phyloP scores from a whole-genome alignment of 768 basidiomycete genomes.

The Russula brevipes region DNA sequence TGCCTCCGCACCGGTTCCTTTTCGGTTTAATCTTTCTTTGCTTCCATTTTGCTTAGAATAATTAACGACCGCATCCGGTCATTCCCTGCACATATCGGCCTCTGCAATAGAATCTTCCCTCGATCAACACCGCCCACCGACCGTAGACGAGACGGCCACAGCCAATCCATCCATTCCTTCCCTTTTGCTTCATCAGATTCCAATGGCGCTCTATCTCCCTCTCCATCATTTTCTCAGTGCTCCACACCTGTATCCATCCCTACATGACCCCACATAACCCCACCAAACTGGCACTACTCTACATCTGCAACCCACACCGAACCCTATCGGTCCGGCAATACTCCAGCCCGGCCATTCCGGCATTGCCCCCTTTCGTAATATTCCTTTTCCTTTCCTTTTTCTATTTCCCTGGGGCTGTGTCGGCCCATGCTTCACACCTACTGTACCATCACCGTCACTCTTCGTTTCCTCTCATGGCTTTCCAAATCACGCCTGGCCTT shows the following conservation, averaged over 20 bases:
- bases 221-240: background rate
- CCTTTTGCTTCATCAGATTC: background rate
- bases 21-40: conserved; percentile 15
- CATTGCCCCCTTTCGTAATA: background rate
- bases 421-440: no score
- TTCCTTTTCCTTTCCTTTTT: no score
- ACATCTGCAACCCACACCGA: no score
- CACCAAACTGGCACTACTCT: no score
- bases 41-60: background rate
- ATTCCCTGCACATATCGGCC: background rate
- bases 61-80: background rate
- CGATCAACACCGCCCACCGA: background rate
- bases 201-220: background rate
- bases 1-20: conserved; percentile 3
- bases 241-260: background rate
- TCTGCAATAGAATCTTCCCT: conserved; percentile 6
- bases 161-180: no score
- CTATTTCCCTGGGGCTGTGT: no score
- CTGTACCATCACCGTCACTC: no score
- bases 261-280: no score
- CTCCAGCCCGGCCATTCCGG: background rate
- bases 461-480: background rate
- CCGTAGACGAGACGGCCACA: no score
- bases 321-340: background rate
- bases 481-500: background rate